Evolutionary conservation across 2,329 filamentous ascomycete genomes (phyloP), one percentile per base, ranked within the genome.

Genomic region (Pyricularia sp.): DNA sequence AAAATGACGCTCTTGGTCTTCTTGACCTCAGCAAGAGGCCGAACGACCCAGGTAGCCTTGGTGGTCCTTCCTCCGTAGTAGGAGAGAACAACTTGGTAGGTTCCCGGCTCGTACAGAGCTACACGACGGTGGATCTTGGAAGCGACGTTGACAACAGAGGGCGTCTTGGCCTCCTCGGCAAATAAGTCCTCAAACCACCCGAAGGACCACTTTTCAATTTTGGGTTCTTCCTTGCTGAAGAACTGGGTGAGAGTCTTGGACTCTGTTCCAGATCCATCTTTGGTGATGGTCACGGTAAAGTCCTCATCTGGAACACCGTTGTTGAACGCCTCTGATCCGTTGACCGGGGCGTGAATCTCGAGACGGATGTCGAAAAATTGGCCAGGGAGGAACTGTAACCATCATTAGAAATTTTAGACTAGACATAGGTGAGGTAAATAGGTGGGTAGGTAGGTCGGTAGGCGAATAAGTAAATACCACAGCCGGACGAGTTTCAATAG

Each of bases 351-450:
- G 73, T 93, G 90, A 33, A 94, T 84, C 74, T 94, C 90, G 66
- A 93, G 83, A 66, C 90, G 88, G 7, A 91, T 87, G 73, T 96
- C 92, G 65, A 96, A 82, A 90, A 91, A 96, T 79, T 96, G 92
- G 64, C 92, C 92, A 5, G 92, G 85, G 6, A 86, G 80, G 75
- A 94, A 96, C 81, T 89, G 74, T 59, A 76, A 72, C 66, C 24
- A 28, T 49, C 19, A 3, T 33, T 31, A 53, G 31, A 1, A 1
- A 33, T 33, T 30, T 30, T 59, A 4, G 24, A 28, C 22, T 4
- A 13, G 1, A 26, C 4, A 26, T 26, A 26, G 26, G 26, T 26
- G n/a, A 26, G 26, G 26, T 26, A 26, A 26, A 26, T 26, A 26
- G 26, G 26, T 26, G 4, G 4, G 4, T 26, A 26, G 26, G 26